Evolutionary conservation across 164 flowering plant species (phyloP), one percentile per base, ranked within the genome.

Genomic region (Chloranthus sessilifolius): DNA sequence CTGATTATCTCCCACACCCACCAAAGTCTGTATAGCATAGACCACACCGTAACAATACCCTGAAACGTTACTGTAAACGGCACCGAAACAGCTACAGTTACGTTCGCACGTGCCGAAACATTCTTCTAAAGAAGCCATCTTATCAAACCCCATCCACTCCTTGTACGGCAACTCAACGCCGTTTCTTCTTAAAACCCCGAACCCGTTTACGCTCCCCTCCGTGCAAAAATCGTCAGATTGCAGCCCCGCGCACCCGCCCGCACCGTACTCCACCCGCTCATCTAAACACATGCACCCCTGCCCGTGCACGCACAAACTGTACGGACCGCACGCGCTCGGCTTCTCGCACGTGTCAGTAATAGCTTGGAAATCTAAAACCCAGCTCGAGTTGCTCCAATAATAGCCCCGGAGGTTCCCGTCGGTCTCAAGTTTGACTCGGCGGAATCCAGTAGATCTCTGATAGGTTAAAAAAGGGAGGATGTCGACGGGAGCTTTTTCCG

Each of bases 71-170:
- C 72, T 84, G 50, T 71, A 94, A 15, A 84, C 66, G 16, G 79
- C 75, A 0, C 95, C 97, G 92, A 88, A 89, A 46, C 99, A 94
- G 17, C 75, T 76, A 41, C 99, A 94, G 59, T 81, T 83, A 2
- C 28, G 54, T 43, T 63, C 74, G 47, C 99, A 94, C 2, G 66
- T 30, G 1, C 47, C 52, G 79, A 81, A 88, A 54, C 99, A 94
- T 24, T 70, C 47, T 14, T 52, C 71, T 37, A 58, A 4, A 11
- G 90, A 74, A 43, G 50, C 58, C 79, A 65, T 62, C 64, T 65
- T 64, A 38, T 59, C 48, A 45, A 63, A 78, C 6, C 47, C 65
- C 91, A 86, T 74, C 25, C 76, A 56, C 71, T 86, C 91, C 63
- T 89, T 89, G 53, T 55, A 75, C 50, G 92, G 88, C 28, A 84